A percentile compares a stretch with the other conserved stretches of the same genome.
phyloP scores from a whole-genome alignment of 2,329 filamentous ascomycete genomes.

The Ceratocystis harringtonii region DNA sequence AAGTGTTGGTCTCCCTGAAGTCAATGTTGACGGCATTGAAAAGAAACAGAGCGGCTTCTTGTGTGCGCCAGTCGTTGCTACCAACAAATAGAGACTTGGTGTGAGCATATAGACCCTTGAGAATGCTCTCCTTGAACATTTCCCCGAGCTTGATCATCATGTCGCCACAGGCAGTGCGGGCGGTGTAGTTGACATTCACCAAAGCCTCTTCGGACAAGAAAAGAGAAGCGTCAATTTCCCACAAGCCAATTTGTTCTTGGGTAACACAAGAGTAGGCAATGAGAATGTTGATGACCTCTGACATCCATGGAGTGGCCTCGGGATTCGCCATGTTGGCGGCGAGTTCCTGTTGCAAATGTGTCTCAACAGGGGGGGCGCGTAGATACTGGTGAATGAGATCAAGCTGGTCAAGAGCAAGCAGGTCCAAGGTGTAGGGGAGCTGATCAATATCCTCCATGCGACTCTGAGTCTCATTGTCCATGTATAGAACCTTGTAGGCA shows the following conservation, averaged over 20 bases:
- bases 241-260: conserved; percentile 81
- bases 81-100: conserved; percentile 57
- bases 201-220: conserved; percentile 92
- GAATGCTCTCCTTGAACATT: conserved; percentile 62
- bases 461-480: conserved; percentile 71
- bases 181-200: conserved; percentile 90
- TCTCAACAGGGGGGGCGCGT: conserved; percentile 72
- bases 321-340: conserved; percentile 38
- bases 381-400: conserved; percentile 90
- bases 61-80: conserved; percentile 42
- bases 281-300: conserved; percentile 73
- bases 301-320: conserved; percentile 61
- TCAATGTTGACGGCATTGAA: conserved; percentile 46
- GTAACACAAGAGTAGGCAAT: conserved; percentile 80
- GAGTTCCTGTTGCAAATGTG: conserved; percentile 74
- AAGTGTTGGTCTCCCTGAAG: conserved; percentile 52
- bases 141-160: conserved; percentile 84
- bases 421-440: conserved; percentile 88
- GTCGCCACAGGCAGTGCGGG: conserved; percentile 82
- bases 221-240: conserved; percentile 92
- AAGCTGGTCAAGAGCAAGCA: conserved; percentile 81
- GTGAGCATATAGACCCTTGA: conserved; percentile 66
- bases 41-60: conserved; percentile 72
- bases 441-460: conserved; percentile 79
- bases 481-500: conserved; percentile 69